Percentiles rank a stretch among this genome's conserved stretches.
Evolutionary conservation across 441 rosid genomes (phyloP).

Genomic region (Euphorbia corollata): DNA sequence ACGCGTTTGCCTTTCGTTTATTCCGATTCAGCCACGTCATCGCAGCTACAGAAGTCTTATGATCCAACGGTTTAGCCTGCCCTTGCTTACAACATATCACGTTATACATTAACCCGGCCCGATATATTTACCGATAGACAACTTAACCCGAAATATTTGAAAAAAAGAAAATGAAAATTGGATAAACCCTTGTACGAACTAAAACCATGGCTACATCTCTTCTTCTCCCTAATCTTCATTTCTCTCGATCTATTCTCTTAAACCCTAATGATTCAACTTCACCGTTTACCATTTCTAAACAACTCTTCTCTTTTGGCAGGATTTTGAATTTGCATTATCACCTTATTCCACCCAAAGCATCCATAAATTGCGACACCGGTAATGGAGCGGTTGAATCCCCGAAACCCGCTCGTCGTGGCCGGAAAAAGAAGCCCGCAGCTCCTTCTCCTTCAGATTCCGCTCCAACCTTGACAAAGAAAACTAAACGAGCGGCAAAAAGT

Average conservation of each 20-base stretch:
- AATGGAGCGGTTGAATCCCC: conserved; percentile 41
- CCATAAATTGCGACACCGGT: conserved; percentile 26
- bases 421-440: conserved; percentile 40
- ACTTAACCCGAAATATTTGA: conserved; percentile 12
- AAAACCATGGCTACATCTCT: conserved; percentile 50
- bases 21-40: background rate
- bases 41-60: background rate
- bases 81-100: background rate
- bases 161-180: conserved; percentile 17
- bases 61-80: background rate
- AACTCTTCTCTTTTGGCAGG: background rate
- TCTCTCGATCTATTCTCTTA: conserved; percentile 17
- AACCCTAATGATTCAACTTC: conserved; percentile 19
- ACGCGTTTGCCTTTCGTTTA: background rate
- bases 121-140: too few relatives aligned
- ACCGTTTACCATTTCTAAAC: conserved; percentile 11
- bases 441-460: conserved; percentile 21
- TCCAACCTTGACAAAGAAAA: conserved; percentile 20
- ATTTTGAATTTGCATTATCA: background rate
- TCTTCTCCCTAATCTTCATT: conserved; percentile 35
- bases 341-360: conserved; percentile 27
- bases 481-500: conserved; percentile 19
- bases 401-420: conserved; percentile 54
- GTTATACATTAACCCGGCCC: background rate
- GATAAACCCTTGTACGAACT: conserved; percentile 36